These are phyloP conservation scores for Cryptococcus sp. DNA, from an alignment of 1,284 basidiomycete species.

Conservation along the genomic window DNA sequence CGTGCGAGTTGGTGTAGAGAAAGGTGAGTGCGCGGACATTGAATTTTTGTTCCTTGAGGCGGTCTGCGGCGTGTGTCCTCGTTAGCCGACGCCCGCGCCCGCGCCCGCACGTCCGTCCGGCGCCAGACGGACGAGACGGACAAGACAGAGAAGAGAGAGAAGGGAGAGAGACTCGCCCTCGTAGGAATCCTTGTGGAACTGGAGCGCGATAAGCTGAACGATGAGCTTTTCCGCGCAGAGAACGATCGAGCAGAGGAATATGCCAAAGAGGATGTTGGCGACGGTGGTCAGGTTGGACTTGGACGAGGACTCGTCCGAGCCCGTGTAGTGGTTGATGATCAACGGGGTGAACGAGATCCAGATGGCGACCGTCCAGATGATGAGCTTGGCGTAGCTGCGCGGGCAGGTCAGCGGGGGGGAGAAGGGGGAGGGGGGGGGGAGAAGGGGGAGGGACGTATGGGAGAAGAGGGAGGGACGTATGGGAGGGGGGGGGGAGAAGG, in stretches of 20 bases:
- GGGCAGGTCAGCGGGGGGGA: neutral
- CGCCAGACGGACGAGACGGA: no score
- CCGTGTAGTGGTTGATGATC: slow-evolving; percentile 51
- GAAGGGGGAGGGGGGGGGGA: no score
- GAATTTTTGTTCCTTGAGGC: slow-evolving; percentile 78
- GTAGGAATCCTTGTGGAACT: slow-evolving; percentile 83
- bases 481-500: no score
- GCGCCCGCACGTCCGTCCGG: no score
- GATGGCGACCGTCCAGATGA: slow-evolving; percentile 63
- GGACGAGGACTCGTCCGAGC: slow-evolving; percentile 27
- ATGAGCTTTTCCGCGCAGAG: slow-evolving; percentile 78
- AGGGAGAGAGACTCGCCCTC: slow-evolving; percentile 55
- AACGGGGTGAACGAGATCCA: slow-evolving; percentile 70
- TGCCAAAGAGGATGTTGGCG: slow-evolving; percentile 67
- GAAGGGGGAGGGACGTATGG: neutral
- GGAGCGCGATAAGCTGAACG: slow-evolving; percentile 75
- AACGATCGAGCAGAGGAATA: slow-evolving; percentile 68
- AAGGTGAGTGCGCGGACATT: slow-evolving; percentile 69
- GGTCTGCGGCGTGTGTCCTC: slow-evolving; percentile 53
- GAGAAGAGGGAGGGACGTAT: neutral
- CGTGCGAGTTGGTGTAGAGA: slow-evolving; percentile 72
- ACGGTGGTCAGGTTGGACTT: slow-evolving; percentile 48
- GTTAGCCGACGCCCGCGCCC: neutral
- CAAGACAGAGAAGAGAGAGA: neutral
- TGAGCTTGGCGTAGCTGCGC: slow-evolving; percentile 58